Base-by-base conservation (phyloP, 106 monocot genomes). In the Alisma plantagoaquatica region DNA sequence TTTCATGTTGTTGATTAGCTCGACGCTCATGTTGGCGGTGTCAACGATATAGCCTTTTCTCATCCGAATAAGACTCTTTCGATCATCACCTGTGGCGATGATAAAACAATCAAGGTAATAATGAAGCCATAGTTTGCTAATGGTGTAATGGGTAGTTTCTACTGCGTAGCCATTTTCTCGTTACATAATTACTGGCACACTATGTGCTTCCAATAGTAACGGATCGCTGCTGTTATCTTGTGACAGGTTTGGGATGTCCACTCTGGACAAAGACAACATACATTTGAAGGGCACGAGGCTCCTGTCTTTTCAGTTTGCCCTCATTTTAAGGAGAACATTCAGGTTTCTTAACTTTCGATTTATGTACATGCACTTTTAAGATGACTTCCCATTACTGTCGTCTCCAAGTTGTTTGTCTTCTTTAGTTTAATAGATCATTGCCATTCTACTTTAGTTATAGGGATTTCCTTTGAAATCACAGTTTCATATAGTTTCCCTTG, bases 11-110 rank as follows among this genome's bases (percentile, higher is more conserved):
- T n/a, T n/a, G n/a, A 7, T 14, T 14, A 38, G 35, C 35, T 38
- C 14, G 35, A 38, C 35, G 98, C 90, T 42, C 98, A 99, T 71
- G 59, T 70, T 29, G 98, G 98, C 29, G 86, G 90, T 31, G 98
- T 99, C 59, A 99, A 99, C 68, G 90, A 99, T 53, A 99, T 99
- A 65, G 86, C 90, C 27, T 91, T 90, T 46, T 90, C 90, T 29
- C 89, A 82, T 51, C 98, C 98, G 29, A 90, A 90, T 54, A 99
- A 99, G 64, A 72, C 63, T 42, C 69, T 76, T 28, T 87, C 77
- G 7, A 78, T 87, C 35, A 77, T 87, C 49, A 87, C 86, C 22
- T 87, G 86, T 22, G 86, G 86, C 43, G 86, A 87, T 59, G 86
- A 87, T 54, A 87, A 87, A 68, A 66, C 73, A 28, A 87, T 87